Evolutionary conservation across 176 grass and related monocot species (phyloP).

Genomic region (Chrysopogon serrulatus): DNA sequence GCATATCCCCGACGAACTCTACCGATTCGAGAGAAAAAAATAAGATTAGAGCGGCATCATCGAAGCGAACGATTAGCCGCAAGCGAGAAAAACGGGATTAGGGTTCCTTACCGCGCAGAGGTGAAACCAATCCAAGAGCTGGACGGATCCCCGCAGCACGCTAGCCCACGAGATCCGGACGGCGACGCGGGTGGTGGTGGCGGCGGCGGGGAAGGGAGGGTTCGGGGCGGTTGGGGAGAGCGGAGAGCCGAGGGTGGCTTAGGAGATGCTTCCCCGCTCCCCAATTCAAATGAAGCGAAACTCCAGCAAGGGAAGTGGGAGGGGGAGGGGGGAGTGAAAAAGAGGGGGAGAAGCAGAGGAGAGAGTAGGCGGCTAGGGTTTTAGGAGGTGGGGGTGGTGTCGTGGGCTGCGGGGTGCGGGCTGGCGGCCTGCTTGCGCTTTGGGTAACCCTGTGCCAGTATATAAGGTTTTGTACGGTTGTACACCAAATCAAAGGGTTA

Average conservation of each 20-base stretch:
- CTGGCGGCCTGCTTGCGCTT: not conserved
- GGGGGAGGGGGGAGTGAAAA: not conserved
- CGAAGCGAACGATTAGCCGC: not conserved
- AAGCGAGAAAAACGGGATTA: not conserved
- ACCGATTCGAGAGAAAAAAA: not conserved
- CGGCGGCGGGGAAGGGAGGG: not conserved
- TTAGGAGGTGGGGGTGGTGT: not conserved
- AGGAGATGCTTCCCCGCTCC: slow-evolving; percentile 3
- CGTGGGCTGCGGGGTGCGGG: not conserved
- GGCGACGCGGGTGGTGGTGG: not conserved
- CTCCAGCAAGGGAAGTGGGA: too few relatives aligned
- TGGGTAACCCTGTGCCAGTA: not conserved
- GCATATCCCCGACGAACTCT: not conserved
- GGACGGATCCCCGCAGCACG: not conserved
- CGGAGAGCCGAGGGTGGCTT: not conserved
- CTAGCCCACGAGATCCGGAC: not conserved
- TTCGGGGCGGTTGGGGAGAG: not conserved
- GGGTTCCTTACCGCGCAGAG: not conserved
- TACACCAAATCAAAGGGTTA: too few relatives aligned
- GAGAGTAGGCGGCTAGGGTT: slow-evolving; percentile 35
- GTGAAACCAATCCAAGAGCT: not conserved
- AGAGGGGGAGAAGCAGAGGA: not conserved
- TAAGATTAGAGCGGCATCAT: too few relatives aligned
- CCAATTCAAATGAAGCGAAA: slow-evolving; percentile 7
- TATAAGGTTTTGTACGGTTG: too few relatives aligned